Evolutionary conservation across 2,329 filamentous ascomycete species (phyloP).

Genomic region (Magnaporthiopsis poae): DNA sequence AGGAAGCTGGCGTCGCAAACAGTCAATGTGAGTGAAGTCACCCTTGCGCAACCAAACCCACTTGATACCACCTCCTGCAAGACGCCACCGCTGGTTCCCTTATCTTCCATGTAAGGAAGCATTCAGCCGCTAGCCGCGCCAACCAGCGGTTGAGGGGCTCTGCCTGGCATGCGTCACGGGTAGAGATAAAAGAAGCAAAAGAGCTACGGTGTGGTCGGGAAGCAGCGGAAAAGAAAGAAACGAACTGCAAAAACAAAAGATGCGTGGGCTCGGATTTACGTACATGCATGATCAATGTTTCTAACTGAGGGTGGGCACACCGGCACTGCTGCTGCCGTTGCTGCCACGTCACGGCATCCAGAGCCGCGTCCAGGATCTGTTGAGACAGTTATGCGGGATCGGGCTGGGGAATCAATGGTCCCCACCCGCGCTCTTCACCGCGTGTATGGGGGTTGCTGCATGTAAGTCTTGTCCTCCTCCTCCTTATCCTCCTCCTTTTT

Average conservation of each 20-base stretch:
- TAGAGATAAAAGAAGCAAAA: background rate
- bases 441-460: slow-evolving; percentile 44
- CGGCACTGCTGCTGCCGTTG: background rate
- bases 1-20: slow-evolving; percentile 28
- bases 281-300: background rate
- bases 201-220: background rate
- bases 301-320: background rate
- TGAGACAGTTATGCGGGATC: slow-evolving; percentile 49
- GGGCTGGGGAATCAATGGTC: slow-evolving; percentile 45
- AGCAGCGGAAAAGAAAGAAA: too few relatives aligned
- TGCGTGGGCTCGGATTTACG: background rate
- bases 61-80: background rate
- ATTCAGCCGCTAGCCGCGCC: slow-evolving; percentile 5
- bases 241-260: background rate
- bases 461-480: slow-evolving; percentile 28
- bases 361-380: slow-evolving; percentile 34
- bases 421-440: slow-evolving; percentile 46
- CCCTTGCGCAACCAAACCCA: background rate
- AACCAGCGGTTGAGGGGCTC: slow-evolving; percentile 5
- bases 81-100: background rate
- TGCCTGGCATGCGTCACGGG: background rate
- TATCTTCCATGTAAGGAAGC: background rate
- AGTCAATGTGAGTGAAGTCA: slow-evolving; percentile 24
- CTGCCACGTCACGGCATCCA: slow-evolving; percentile 14
- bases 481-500: background rate